These are phyloP conservation scores for Lipomyces mesembrius DNA, from an alignment of 805 yeast species.

Conservation along the genomic window DNA sequence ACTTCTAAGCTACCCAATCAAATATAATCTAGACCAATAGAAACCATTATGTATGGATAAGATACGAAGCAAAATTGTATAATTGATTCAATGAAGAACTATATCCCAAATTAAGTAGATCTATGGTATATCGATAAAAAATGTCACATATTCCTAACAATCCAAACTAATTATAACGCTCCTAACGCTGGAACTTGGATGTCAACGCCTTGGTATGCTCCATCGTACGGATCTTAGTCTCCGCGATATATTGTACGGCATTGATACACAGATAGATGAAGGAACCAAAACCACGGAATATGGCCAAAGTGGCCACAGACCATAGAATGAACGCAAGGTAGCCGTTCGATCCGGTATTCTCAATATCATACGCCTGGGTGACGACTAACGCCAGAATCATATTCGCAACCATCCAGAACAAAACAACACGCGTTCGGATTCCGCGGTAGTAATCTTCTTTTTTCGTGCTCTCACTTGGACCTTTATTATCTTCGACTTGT, in stretches of 20 bases:
- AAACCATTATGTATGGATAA: too few species aligned
- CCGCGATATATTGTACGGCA: constrained; percentile 41
- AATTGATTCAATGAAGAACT: not conserved
- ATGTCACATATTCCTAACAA: not conserved
- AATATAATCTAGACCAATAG: too few species aligned
- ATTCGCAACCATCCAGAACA: constrained; percentile 88
- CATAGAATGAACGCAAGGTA: constrained; percentile 75
- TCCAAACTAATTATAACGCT: not conserved
- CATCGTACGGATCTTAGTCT: constrained; percentile 28
- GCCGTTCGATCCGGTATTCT: constrained; percentile 66
- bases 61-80: not conserved
- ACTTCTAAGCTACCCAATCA: too few species aligned
- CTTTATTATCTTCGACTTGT: constrained; percentile 42
- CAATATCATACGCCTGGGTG: constrained; percentile 76
- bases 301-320: constrained; percentile 86
- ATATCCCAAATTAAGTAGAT: not conserved
- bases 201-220: constrained; percentile 29
- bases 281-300: constrained; percentile 84
- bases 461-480: constrained; percentile 47
- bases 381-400: constrained; percentile 82
- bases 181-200: constrained; percentile 13
- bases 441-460: constrained; percentile 89
- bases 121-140: not conserved
- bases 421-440: constrained; percentile 92
- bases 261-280: constrained; percentile 62